Evolutionary conservation across 768 basidiomycete genomes (phyloP), one percentile per base, ranked within the genome.

Genomic region (Xerocomus spinulosus): DNA sequence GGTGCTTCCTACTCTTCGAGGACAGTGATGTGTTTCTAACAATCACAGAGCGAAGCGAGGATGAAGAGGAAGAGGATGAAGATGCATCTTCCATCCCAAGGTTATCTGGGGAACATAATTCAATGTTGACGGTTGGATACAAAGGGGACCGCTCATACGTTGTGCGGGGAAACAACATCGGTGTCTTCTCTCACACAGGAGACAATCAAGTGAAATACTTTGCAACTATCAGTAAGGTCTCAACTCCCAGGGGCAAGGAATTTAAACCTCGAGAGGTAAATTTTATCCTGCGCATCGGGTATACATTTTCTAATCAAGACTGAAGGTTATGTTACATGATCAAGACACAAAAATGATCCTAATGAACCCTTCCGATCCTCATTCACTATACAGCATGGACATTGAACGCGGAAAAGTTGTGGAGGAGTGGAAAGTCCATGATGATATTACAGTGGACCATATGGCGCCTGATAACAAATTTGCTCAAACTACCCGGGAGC

Each of bases 351-450:
- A 91, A 70, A 93, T 99, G 93, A 71, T 99, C 45, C 64, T 99
- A 47, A 89, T 90, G 80, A 87, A 96, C 62, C 83, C 91, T 4
- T 64, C 69, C 32, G 81, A 92, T 32, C 83, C 86, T 3, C 81
- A 91, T 58, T 84, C 92, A 0, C 71, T 99, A 35, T 96, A 82
- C 70, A 82, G 76, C 54, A 82, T 98, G 79, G 96, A 99, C 70
- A 80, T 99, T 52, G 87, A 95, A 67, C 83, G 83, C 21, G 96
- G 92, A 35, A 95, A 96, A 69, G 83, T 99, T 24, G 92, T 98
- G 18, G 96, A 99, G 64, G 96, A 99, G 66, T 97, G 92, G 93
- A 95, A 92, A 64, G 83, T 99, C n/a, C 85, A 93, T 63, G 92
- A 97, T 29, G 76, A 86, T 60, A 74, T 98, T 54, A 73, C 77